Percentiles rank a stretch among this genome's conserved stretches.
Evolutionary conservation across 179 eudicot species (phyloP).

Genomic region (Beta lomatogona): DNA sequence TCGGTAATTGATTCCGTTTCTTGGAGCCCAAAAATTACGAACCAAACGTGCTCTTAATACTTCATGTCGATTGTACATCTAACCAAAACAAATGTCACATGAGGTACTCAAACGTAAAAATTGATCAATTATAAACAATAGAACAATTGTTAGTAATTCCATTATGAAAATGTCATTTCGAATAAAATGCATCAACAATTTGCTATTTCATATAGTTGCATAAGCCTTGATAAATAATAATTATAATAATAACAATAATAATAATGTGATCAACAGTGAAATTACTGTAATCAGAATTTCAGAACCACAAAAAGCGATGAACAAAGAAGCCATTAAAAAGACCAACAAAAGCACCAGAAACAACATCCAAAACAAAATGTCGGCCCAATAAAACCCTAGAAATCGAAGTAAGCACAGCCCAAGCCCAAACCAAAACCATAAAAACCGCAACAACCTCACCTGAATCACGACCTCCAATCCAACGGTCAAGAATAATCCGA

Average conservation of each 20-base stretch:
- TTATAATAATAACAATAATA: neutral
- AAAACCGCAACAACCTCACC: slow-evolving; percentile 29
- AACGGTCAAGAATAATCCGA: slow-evolving; percentile 32
- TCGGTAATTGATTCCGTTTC: too few species aligned
- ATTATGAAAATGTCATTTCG: too few species aligned
- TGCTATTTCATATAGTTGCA: too few species aligned
- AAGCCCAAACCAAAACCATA: slow-evolving; percentile 34
- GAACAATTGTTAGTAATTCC: too few species aligned
- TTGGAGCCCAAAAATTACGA: too few species aligned
- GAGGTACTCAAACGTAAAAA: too few species aligned
- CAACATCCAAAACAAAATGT: slow-evolving; percentile 75
- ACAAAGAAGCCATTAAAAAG: slow-evolving; percentile 56
- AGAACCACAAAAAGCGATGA: slow-evolving; percentile 34
- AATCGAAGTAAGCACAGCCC: slow-evolving; percentile 60
- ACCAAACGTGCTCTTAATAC: too few species aligned
- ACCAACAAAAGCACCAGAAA: slow-evolving; percentile 72
- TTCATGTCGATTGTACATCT: too few species aligned
- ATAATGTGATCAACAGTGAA: neutral
- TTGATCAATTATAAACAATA: too few species aligned
- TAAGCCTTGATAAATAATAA: too few species aligned
- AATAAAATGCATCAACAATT: too few species aligned
- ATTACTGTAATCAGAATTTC: neutral
- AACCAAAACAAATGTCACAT: too few species aligned
- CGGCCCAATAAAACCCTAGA: slow-evolving; percentile 84
- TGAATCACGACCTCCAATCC: slow-evolving; percentile 34